Conservation (phyloP, 805 yeast species). For the Kluyveromyces lactis region DNA sequence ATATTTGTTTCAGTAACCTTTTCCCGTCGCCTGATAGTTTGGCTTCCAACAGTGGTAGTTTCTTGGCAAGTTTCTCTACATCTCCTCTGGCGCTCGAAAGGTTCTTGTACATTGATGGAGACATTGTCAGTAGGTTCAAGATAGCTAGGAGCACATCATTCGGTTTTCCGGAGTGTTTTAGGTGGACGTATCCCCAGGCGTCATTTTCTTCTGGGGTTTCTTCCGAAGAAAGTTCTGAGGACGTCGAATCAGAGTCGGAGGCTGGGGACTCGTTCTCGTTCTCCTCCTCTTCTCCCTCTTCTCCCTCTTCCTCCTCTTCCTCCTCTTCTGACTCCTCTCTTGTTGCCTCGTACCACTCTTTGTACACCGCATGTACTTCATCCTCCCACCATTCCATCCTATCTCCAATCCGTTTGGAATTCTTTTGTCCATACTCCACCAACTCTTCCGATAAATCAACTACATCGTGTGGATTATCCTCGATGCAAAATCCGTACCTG, state of each 20-base stretch:
- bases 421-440: conserved; percentile 7
- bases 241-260: background rate
- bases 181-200: conserved; percentile 37
- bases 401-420: conserved; percentile 8
- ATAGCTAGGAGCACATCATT: conserved; percentile 38
- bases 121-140: conserved; percentile 29
- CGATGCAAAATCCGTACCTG: conserved; percentile 68
- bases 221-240: background rate
- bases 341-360: conserved; percentile 11
- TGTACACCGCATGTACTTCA: conserved; percentile 11
- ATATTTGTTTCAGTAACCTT: background rate
- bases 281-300: conserved; percentile 8
- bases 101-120: background rate
- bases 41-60: background rate
- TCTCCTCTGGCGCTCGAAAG: background rate
- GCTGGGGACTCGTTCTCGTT: background rate
- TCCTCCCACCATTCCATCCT: conserved; percentile 22
- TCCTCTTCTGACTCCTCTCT: conserved; percentile 9
- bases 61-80: background rate
- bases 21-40: background rate
- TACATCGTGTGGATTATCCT: conserved; percentile 45
- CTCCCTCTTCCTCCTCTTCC: background rate
- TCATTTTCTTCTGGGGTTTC: conserved; percentile 18
- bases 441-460: conserved; percentile 42
- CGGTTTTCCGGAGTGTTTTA: conserved; percentile 36